A percentile compares a stretch with the other conserved stretches of the same genome.
phyloP scores from a whole-genome alignment of 345 rosid species.

The Lumnitzera racemosa region DNA sequence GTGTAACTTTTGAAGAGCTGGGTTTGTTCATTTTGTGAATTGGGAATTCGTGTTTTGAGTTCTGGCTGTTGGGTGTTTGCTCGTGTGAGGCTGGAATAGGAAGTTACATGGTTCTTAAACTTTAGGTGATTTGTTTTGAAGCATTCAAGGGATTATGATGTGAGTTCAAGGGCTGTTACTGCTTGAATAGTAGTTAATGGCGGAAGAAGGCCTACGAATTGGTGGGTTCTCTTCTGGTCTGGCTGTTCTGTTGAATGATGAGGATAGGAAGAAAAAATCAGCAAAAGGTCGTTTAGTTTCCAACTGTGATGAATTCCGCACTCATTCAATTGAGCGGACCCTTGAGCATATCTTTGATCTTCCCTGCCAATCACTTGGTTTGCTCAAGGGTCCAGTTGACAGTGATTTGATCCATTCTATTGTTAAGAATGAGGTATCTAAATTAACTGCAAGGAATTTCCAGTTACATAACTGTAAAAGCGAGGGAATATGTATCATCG shows the following conservation, averaged over 20 bases:
- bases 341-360: slow-evolving; percentile 70
- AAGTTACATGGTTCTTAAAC: too few relatives aligned
- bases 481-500: slow-evolving; percentile 51
- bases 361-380: slow-evolving; percentile 51
- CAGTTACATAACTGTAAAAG: slow-evolving; percentile 21
- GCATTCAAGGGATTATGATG: too few relatives aligned
- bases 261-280: slow-evolving; percentile 47
- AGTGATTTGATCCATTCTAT: slow-evolving; percentile 33
- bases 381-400: slow-evolving; percentile 39
- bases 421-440: slow-evolving; percentile 41
- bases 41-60: too few relatives aligned
- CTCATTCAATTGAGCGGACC: slow-evolving; percentile 69
- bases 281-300: slow-evolving; percentile 58
- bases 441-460: slow-evolving; percentile 15
- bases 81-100: too few relatives aligned
- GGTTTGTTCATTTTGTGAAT: too few relatives aligned
- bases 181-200: slow-evolving; percentile 31
- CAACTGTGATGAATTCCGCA: slow-evolving; percentile 62
- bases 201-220: slow-evolving; percentile 59
- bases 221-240: slow-evolving; percentile 82
- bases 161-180: too few relatives aligned
- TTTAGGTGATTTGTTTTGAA: too few relatives aligned
- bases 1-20: too few relatives aligned
- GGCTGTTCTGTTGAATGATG: slow-evolving; percentile 64
- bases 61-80: too few relatives aligned